These are phyloP conservation scores for Fagopyrum tataricum DNA, from an alignment of 148 eudicot species.

Conservation along the genomic window DNA sequence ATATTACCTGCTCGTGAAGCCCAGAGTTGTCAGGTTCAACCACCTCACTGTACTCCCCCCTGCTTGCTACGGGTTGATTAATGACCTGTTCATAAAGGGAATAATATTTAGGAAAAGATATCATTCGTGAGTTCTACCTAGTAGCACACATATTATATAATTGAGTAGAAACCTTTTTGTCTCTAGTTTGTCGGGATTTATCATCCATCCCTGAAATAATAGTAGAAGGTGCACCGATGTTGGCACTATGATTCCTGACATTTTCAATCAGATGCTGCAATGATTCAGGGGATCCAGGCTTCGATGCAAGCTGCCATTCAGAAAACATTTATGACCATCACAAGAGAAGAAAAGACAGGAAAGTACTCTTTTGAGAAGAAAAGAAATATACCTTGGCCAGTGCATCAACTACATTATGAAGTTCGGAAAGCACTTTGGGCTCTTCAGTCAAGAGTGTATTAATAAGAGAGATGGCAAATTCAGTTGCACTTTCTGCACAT, in stretches of 20 bases:
- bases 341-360: slow-evolving; percentile 4
- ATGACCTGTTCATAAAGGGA: slow-evolving; percentile 35
- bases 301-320: slow-evolving; percentile 59
- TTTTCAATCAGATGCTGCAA: slow-evolving; percentile 80
- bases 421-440: slow-evolving; percentile 69
- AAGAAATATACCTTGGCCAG: slow-evolving; percentile 60
- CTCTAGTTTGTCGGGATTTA: slow-evolving; percentile 44
- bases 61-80: slow-evolving; percentile 37
- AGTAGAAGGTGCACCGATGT: slow-evolving; percentile 33
- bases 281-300: slow-evolving; percentile 94
- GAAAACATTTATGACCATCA: slow-evolving; percentile 12
- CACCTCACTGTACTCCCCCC: slow-evolving; percentile 59
- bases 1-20: slow-evolving; percentile 64
- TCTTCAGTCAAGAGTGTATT: slow-evolving; percentile 58
- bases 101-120: neutral
- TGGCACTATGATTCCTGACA: slow-evolving; percentile 68
- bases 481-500: slow-evolving; percentile 79
- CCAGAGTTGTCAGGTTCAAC: slow-evolving; percentile 65
- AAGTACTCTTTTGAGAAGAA: slow-evolving; percentile 3
- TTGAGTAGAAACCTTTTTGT: slow-evolving; percentile 47
- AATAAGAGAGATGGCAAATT: slow-evolving; percentile 74
- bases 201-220: slow-evolving; percentile 55
- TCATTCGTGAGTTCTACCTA: neutral
- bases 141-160: neutral
- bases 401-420: slow-evolving; percentile 72